Evolutionary conservation across 257 asterid genomes (phyloP).

Genomic region (Solanum sejunctum): DNA sequence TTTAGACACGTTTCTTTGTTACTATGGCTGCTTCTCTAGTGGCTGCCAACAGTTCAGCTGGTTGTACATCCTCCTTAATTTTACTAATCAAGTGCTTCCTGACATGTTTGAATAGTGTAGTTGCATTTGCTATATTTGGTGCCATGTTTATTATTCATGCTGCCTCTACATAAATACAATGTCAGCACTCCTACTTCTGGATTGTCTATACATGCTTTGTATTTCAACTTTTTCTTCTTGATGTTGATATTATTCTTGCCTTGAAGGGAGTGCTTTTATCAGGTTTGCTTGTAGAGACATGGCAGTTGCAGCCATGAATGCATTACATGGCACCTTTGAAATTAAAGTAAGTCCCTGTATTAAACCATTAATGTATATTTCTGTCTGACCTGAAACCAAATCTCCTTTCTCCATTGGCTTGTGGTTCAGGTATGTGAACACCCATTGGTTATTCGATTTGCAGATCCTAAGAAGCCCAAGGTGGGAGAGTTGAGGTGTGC

Average conservation of each 20-base stretch:
- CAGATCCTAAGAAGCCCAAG: conserved; percentile 85
- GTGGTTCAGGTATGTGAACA: conserved; percentile 73
- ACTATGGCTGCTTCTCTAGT: neutral
- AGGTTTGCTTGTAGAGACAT: conserved; percentile 59
- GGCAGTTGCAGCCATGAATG: conserved; percentile 84
- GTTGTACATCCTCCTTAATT: neutral
- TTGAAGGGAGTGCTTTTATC: conserved; percentile 73
- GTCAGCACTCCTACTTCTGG: conserved; percentile 7
- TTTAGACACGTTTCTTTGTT: neutral
- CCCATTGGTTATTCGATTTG: conserved; percentile 87
- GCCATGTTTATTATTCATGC: neutral
- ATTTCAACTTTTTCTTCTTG: conserved; percentile 4
- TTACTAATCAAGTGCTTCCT: neutral
- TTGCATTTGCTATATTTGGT: neutral
- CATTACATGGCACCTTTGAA: conserved; percentile 58
- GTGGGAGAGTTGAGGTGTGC: conserved; percentile 52
- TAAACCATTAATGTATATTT: neutral
- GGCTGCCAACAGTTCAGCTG: neutral
- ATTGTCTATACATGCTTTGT: neutral
- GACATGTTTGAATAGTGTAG: neutral
- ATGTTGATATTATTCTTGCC: conserved; percentile 21
- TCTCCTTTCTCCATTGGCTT: conserved; percentile 3
- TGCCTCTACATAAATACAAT: neutral
- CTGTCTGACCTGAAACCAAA: neutral
- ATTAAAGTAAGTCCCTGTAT: conserved; percentile 46